Evolutionary conservation across 192 early-diverging fungal species (phyloP), one percentile per base, ranked within the genome.

Genomic region (Gamsiella multidivaricata): DNA sequence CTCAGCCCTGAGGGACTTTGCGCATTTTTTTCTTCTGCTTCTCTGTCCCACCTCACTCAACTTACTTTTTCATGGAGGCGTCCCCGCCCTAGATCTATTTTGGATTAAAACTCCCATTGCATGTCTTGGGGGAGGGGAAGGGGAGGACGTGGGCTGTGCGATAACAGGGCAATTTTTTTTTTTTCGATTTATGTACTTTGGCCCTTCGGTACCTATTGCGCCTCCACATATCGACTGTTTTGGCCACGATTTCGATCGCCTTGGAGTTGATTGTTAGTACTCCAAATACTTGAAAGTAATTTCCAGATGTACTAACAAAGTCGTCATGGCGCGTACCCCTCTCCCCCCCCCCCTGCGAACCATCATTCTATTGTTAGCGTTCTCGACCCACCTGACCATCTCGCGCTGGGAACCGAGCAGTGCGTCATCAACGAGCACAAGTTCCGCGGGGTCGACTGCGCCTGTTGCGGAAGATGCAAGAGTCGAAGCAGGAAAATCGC

Each of bases 361-460:
- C n/a, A 5, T 46, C 17, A n/a, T 28, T 45, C 53, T 53, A 52
- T 69, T 68, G 34, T 49, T 63, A 78, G 74, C 74, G 23, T 78
- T 78, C 20, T 68, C 65, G 3, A 78, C 74, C 1, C 74, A 78
- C 22, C 54, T 78, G 34, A 69, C 74, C 17, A 49, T 78, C 17
- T 78, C 74, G 10, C 65, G 74, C 12, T 78, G 74, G 74, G 74
- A 78, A 45, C 74, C 74, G 32, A 29, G 26, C 33, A 15, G 25
- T 54, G 58, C 17, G 58, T 45, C 43, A 12, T 1, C 58, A 34
- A 32, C 47, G 52, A 18, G 3, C 15, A 12, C 26, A 33, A 10
- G 17, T 42, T 58, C 62, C 62, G 17, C 51, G 41, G 46, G 8
- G 32, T 39, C 12, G n/a, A 18, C 45, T 10, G 14, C 29, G 2